Percentiles rank a stretch among this genome's conserved stretches.
Evolutionary conservation across 2,329 filamentous ascomycete species (phyloP).

Genomic region (Trichoderma arundinaceum): DNA sequence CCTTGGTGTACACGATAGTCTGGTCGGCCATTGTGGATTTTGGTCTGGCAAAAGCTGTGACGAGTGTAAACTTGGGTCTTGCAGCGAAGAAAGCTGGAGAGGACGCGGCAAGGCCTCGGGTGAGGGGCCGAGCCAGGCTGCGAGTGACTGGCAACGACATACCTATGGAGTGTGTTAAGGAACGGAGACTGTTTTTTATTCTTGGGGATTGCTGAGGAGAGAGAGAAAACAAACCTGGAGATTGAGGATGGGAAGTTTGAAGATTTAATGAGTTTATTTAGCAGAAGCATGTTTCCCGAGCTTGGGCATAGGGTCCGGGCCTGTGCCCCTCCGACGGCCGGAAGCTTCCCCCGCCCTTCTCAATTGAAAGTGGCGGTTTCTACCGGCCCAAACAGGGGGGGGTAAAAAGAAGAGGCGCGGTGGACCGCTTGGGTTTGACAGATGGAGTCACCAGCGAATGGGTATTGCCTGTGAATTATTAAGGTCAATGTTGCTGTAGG

Average conservation of each 20-base stretch:
- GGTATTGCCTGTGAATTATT: neutral
- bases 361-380: constrained; percentile 31
- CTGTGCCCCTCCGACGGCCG: constrained; percentile 27
- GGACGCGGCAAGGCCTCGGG: constrained; percentile 25
- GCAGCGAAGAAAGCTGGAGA: constrained; percentile 22
- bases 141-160: constrained; percentile 39
- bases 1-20: constrained; percentile 61
- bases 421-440: neutral
- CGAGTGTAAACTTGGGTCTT: constrained; percentile 42
- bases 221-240: neutral
- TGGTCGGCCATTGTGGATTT: constrained; percentile 55
- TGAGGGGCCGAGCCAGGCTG: constrained; percentile 32
- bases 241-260: neutral
- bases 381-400: constrained; percentile 31
- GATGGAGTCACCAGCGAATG: too few species aligned
- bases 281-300: neutral
- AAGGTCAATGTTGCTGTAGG: neutral
- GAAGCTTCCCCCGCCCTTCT: constrained; percentile 27
- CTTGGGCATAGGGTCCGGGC: neutral
- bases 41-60: constrained; percentile 40
- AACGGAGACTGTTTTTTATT: neutral
- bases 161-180: constrained; percentile 34
- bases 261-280: constrained; percentile 16
- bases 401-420: constrained; percentile 13
- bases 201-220: neutral